A percentile compares a stretch with the other conserved stretches of the same genome.
Evolutionary conservation across 192 early-diverging fungal species (phyloP).

Genomic region (Phlyctochytrium planicorne): DNA sequence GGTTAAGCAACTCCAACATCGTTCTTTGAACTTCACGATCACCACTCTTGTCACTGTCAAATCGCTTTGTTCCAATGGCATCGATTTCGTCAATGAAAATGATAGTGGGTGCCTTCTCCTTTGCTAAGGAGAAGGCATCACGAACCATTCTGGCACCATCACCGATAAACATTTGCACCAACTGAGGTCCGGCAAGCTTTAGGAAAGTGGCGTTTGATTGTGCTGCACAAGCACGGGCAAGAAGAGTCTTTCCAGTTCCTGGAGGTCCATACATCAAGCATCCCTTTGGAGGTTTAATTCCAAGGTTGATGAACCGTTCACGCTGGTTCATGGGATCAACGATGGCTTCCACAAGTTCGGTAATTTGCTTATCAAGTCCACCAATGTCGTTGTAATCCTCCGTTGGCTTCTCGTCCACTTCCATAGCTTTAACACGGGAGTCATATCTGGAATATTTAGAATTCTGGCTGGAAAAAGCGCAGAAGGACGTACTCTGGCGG

Average conservation of each 20-base stretch:
- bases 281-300: slow-evolving; percentile 98
- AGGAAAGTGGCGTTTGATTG: slow-evolving; percentile 94
- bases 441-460: slow-evolving; percentile 69
- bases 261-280: slow-evolving; percentile 95
- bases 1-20: slow-evolving; percentile 98
- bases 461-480: background rate
- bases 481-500: slow-evolving; percentile 72
- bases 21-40: slow-evolving; percentile 99
- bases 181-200: slow-evolving; percentile 94
- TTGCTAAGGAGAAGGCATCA: slow-evolving; percentile 94
- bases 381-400: slow-evolving; percentile 97
- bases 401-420: slow-evolving; percentile 98
- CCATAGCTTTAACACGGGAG: slow-evolving; percentile 98
- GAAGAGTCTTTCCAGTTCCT: slow-evolving; percentile 95
- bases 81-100: slow-evolving; percentile 99
- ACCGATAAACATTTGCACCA: slow-evolving; percentile 76
- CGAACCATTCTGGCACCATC: slow-evolving; percentile 68
- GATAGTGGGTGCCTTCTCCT: slow-evolving; percentile 97
- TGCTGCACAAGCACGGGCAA: slow-evolving; percentile 97
- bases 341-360: slow-evolving; percentile 96
- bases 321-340: slow-evolving; percentile 96
- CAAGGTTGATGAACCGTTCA: slow-evolving; percentile 90
- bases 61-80: slow-evolving; percentile 98
- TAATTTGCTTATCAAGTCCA: slow-evolving; percentile 93
- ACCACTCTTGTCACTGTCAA: slow-evolving; percentile 94